Evolutionary conservation across 345 rosid species (phyloP).

Genomic region (Moricandia moricandioides): DNA sequence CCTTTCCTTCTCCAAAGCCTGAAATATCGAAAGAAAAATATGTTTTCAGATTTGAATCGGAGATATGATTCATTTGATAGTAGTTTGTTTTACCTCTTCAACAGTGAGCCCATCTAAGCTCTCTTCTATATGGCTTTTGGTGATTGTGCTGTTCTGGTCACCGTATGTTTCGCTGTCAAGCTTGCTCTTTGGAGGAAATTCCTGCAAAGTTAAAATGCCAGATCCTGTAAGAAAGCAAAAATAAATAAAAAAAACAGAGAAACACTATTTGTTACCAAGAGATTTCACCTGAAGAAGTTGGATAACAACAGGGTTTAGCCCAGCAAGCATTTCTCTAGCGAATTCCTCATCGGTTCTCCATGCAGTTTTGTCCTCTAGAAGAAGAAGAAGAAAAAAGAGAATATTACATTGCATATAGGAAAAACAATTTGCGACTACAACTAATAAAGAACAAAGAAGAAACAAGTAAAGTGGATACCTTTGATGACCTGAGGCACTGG

Average conservation of each 20-base stretch:
- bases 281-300: constrained; percentile 51
- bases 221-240: background rate
- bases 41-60: background rate
- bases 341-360: constrained; percentile 84
- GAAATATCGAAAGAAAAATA: background rate
- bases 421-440: background rate
- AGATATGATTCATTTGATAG: background rate
- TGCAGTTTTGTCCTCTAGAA: constrained; percentile 56
- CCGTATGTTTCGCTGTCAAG: constrained; percentile 52
- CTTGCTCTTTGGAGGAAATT: constrained; percentile 74
- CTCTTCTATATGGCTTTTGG: constrained; percentile 48
- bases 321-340: constrained; percentile 84
- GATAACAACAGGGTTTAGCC: constrained; percentile 59
- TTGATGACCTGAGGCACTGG: constrained; percentile 73
- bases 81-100: constrained; percentile 46
- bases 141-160: constrained; percentile 52
- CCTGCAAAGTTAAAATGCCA: constrained; percentile 40
- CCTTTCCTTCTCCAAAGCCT: constrained; percentile 63
- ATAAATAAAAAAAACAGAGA: background rate
- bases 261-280: background rate
- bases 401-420: background rate
- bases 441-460: background rate
- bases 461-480: constrained; percentile 37
- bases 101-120: constrained; percentile 51
- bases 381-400: background rate